A percentile compares a stretch with the other conserved stretches of the same genome.
Evolutionary conservation across 306 rosid species (phyloP).

Genomic region (Senna siamea): DNA sequence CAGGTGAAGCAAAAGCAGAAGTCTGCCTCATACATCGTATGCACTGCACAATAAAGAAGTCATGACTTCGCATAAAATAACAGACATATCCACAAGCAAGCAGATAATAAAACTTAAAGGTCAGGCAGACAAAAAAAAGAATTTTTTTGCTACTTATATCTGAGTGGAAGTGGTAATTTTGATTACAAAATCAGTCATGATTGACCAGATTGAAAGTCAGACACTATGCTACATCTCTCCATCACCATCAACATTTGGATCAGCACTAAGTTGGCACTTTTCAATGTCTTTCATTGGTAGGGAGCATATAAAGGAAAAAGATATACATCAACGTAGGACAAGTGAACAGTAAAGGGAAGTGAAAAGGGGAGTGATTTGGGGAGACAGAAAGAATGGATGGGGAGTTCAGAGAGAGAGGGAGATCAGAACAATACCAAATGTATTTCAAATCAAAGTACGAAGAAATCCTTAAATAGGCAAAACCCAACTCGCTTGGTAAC

Average conservation of each 20-base stretch:
- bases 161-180: not conserved
- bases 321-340: not conserved
- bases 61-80: slow-evolving; percentile 30
- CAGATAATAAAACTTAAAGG: not conserved
- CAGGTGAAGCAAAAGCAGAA: slow-evolving; percentile 77
- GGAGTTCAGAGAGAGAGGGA: not conserved
- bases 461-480: not conserved
- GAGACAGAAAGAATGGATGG: not conserved
- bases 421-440: not conserved
- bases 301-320: slow-evolving; percentile 16
- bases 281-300: slow-evolving; percentile 10
- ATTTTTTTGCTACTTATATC: slow-evolving; percentile 3
- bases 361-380: not conserved
- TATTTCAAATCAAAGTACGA: not conserved
- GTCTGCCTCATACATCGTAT: slow-evolving; percentile 97
- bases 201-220: slow-evolving; percentile 17
- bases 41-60: slow-evolving; percentile 66
- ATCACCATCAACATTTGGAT: slow-evolving; percentile 16
- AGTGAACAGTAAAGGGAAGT: not conserved
- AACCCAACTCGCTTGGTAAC: not conserved
- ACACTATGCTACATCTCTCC: not conserved
- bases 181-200: slow-evolving; percentile 15
- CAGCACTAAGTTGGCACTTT: not conserved
- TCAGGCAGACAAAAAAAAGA: slow-evolving; percentile 11
- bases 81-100: slow-evolving; percentile 14